These are phyloP conservation scores for Coleophoma eucalyptorum DNA, from an alignment of 2,329 filamentous ascomycete genomes.

Conservation along the genomic window DNA sequence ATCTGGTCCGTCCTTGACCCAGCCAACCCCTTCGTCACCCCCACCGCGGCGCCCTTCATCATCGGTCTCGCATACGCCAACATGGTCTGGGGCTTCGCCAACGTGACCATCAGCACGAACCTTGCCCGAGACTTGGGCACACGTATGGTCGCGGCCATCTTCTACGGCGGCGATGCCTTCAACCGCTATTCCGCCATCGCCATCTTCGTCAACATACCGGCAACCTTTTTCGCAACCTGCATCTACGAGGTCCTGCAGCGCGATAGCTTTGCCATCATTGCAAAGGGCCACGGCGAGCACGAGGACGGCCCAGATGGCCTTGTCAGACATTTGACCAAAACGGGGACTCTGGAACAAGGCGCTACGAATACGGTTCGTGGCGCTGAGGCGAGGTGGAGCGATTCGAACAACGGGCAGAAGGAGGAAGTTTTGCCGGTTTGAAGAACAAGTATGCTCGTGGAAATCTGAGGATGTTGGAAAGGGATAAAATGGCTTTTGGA, in stretches of 20 bases:
- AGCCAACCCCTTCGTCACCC: constrained; percentile 51
- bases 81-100: constrained; percentile 49
- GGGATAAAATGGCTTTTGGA: no score
- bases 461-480: no score
- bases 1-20: constrained; percentile 56
- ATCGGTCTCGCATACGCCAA: constrained; percentile 50
- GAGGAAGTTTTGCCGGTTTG: no score
- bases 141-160: constrained; percentile 54
- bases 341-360: constrained; percentile 24
- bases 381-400: no score
- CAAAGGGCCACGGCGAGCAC: constrained; percentile 43
- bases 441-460: no score
- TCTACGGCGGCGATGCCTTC: constrained; percentile 48
- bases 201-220: constrained; percentile 52
- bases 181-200: constrained; percentile 47
- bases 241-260: constrained; percentile 52
- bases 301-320: constrained; percentile 48
- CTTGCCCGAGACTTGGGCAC: constrained; percentile 55
- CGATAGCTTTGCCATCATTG: constrained; percentile 48
- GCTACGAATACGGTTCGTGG: no score
- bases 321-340: constrained; percentile 35
- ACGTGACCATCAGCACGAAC: constrained; percentile 52
- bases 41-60: constrained; percentile 43
- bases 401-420: no score
- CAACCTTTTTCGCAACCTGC: constrained; percentile 48